phyloP scores from a whole-genome alignment of 768 basidiomycete genomes.

The Mycena chlorophos region DNA sequence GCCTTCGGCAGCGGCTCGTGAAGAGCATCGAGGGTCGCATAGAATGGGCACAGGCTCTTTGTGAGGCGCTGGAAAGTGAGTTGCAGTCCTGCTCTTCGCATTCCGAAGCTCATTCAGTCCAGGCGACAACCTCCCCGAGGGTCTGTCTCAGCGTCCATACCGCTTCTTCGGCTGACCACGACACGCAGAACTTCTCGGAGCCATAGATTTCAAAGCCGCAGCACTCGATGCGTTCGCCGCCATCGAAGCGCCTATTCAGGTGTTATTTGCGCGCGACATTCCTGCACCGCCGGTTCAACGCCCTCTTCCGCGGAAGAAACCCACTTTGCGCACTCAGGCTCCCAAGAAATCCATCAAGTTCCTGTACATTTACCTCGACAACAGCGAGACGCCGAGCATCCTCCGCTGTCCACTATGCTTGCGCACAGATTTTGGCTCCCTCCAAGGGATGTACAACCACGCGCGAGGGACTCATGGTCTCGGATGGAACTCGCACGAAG shows the following conservation, averaged over 20 bases:
- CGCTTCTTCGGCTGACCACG: conserved; percentile 2
- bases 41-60: conserved; percentile 47
- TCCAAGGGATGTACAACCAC: conserved; percentile 58
- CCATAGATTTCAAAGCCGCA: conserved; percentile 37
- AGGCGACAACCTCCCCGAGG: conserved; percentile 6
- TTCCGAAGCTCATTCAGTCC: conserved; percentile 7
- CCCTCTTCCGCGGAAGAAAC: conserved; percentile 23
- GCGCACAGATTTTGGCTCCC: conserved; percentile 46
- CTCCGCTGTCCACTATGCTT: conserved; percentile 48
- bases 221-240: conserved; percentile 43
- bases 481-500: conserved; percentile 58
- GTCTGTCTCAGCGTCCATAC: neutral
- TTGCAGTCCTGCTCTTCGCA: neutral
- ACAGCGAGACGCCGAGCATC: conserved; percentile 28
- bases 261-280: conserved; percentile 37
- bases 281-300: conserved; percentile 23
- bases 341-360: conserved; percentile 34
- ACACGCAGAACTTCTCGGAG: conserved; percentile 21
- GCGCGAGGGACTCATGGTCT: conserved; percentile 49
- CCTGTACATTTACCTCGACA: conserved; percentile 39
- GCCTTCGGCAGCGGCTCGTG: conserved; percentile 41
- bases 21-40: conserved; percentile 46
- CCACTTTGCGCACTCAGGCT: conserved; percentile 29
- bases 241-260: conserved; percentile 41
- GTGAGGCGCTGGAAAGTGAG: conserved; percentile 37